These are phyloP conservation scores for Hebeloma cylindrosporum DNA, from an alignment of 768 basidiomycete genomes.

Conservation along the genomic window DNA sequence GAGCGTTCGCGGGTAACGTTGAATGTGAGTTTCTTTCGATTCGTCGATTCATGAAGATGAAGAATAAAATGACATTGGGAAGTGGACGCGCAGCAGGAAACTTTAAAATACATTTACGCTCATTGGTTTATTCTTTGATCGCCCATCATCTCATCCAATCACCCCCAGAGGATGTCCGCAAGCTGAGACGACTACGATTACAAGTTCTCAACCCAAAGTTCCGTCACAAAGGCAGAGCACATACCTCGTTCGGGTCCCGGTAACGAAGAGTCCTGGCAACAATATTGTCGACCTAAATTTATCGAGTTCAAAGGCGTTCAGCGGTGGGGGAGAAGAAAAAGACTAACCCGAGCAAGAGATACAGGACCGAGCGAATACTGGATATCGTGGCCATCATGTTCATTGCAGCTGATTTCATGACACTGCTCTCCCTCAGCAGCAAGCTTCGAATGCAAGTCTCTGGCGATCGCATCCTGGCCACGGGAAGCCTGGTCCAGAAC, in stretches of 20 bases:
- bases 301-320: neutral
- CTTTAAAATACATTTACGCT: too few species aligned
- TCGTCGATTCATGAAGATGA: too few species aligned
- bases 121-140: too few species aligned
- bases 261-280: conserved; percentile 1
- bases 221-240: neutral
- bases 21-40: too few species aligned
- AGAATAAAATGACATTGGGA: too few species aligned
- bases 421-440: conserved; percentile 1
- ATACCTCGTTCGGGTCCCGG: neutral
- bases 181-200: too few species aligned
- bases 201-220: too few species aligned
- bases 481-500: neutral
- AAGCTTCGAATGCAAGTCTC: conserved; percentile 2
- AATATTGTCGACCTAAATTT: conserved; percentile 4
- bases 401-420: conserved; percentile 1
- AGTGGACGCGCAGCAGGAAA: too few species aligned
- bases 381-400: conserved; percentile 3
- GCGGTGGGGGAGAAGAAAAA: neutral
- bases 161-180: too few species aligned
- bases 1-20: too few species aligned
- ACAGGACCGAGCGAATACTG: conserved; percentile 1
- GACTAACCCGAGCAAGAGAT: conserved; percentile 3
- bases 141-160: too few species aligned
- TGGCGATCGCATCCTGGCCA: conserved; percentile 4